These are phyloP conservation scores for Ceriops decandra DNA, from an alignment of 345 rosid species.

Conservation along the genomic window DNA sequence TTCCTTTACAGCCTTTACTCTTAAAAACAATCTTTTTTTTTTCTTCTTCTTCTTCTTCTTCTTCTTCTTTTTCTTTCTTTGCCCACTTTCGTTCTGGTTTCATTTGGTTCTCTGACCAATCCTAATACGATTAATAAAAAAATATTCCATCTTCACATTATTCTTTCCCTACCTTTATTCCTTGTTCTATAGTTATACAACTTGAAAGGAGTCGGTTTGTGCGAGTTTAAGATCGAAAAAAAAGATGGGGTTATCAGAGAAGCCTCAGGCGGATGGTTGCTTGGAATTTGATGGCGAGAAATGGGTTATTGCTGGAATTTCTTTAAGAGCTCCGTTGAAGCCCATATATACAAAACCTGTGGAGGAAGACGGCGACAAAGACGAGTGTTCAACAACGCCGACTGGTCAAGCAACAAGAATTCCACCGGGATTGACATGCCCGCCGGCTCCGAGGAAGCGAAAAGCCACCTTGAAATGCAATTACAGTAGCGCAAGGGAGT, in stretches of 20 bases:
- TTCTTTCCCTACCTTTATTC: constrained; percentile 32
- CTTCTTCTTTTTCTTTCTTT: constrained; percentile 7
- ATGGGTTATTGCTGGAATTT: constrained; percentile 56
- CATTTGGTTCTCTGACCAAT: constrained; percentile 34
- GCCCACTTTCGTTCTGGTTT: constrained; percentile 35
- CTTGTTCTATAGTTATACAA: constrained; percentile 19
- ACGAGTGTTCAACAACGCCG: constrained; percentile 38
- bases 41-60: no score
- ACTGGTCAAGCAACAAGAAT: constrained; percentile 31
- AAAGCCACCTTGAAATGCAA: constrained; percentile 27
- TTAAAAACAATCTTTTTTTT: not conserved
- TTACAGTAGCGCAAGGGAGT: constrained; percentile 31
- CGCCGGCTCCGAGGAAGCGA: constrained; percentile 47
- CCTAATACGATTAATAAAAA: constrained; percentile 5
- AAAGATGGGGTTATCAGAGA: constrained; percentile 51
- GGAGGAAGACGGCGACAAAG: constrained; percentile 19
- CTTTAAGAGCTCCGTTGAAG: constrained; percentile 57
- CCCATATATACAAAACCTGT: constrained; percentile 38
- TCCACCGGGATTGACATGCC: constrained; percentile 26
- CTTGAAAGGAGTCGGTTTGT: not conserved
- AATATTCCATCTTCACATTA: constrained; percentile 20
- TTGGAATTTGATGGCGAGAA: constrained; percentile 41
- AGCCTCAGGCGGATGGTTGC: constrained; percentile 49
- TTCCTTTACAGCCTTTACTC: not conserved
- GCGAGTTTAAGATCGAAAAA: constrained; percentile 6